phyloP scores from a whole-genome alignment of 129 eudicot species.

The Oenanthe sinensis region DNA sequence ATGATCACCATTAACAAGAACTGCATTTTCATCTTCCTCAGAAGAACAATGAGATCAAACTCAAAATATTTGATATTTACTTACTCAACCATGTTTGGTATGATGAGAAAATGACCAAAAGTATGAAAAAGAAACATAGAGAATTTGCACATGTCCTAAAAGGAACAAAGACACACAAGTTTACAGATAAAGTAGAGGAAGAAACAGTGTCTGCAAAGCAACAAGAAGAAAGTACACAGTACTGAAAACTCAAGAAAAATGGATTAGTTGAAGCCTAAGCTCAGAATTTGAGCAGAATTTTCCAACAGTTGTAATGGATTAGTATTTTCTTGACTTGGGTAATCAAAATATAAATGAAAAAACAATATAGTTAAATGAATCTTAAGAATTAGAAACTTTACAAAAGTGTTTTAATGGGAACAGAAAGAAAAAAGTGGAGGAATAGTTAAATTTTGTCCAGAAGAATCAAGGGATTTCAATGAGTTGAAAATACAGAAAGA shows the following conservation, averaged over 20 bases:
- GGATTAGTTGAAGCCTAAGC: conserved; percentile 5
- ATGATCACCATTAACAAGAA: conserved; percentile 29
- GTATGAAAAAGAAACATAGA: neutral
- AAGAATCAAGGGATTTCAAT: neutral
- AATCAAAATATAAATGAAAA: neutral
- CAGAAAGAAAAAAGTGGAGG: neutral
- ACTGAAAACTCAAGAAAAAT: conserved; percentile 5
- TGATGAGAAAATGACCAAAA: conserved; percentile 4
- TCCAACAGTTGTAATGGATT: neutral
- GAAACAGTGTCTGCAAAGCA: conserved; percentile 15
- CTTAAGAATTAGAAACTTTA: neutral
- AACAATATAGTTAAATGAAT: neutral
- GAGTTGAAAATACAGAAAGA: neutral
- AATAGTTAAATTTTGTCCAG: neutral
- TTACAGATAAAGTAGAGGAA: conserved; percentile 1
- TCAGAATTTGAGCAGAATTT: neutral
- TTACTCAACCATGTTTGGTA: conserved; percentile 9
- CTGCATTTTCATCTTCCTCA: conserved; percentile 46
- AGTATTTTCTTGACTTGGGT: conserved; percentile 6
- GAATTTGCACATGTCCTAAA: conserved; percentile 2
- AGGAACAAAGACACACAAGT: neutral
- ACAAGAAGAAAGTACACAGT: neutral
- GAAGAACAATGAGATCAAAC: conserved; percentile 1
- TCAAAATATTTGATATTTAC: conserved; percentile 16
- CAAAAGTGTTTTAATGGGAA: neutral